phyloP scores from a whole-genome alignment of 2,329 filamentous ascomycete genomes.

The Ceratocystis alfenasii region DNA sequence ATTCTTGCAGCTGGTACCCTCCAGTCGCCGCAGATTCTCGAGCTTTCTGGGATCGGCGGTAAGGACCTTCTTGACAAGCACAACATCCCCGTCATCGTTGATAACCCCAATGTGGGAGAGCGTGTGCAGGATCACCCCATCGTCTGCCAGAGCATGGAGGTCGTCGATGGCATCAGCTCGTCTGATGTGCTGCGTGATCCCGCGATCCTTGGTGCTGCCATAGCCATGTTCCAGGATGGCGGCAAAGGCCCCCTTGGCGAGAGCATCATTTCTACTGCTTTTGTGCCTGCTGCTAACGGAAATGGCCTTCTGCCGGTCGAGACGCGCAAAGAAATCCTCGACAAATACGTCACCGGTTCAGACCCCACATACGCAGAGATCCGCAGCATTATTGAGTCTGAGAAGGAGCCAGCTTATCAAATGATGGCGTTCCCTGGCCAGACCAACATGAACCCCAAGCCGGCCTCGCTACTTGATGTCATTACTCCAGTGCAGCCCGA shows the following conservation, averaged over 20 bases:
- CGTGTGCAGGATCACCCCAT: slow-evolving; percentile 44
- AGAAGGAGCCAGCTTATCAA: slow-evolving; percentile 29
- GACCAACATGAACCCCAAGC: slow-evolving; percentile 25
- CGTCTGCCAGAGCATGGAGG: slow-evolving; percentile 32
- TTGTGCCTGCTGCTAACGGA: slow-evolving; percentile 29
- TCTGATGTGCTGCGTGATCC: slow-evolving; percentile 31
- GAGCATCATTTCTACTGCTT: slow-evolving; percentile 31
- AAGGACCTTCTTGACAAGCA: slow-evolving; percentile 32
- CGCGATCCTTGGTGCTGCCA: slow-evolving; percentile 27
- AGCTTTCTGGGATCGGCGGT: slow-evolving; percentile 40
- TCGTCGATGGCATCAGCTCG: slow-evolving; percentile 28
- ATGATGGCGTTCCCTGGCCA: slow-evolving; percentile 30
- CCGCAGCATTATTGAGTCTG: slow-evolving; percentile 26
- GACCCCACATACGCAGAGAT: slow-evolving; percentile 25
- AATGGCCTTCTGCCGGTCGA: slow-evolving; percentile 26
- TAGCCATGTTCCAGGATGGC: slow-evolving; percentile 31
- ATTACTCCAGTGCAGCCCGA: slow-evolving; percentile 28
- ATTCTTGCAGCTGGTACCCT: slow-evolving; percentile 41
- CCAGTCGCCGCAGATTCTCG: slow-evolving; percentile 41
- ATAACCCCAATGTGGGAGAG: slow-evolving; percentile 45
- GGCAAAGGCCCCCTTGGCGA: slow-evolving; percentile 31
- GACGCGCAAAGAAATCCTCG: slow-evolving; percentile 26
- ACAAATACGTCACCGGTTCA: slow-evolving; percentile 22
- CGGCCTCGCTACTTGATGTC: slow-evolving; percentile 25
- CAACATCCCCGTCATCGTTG: slow-evolving; percentile 36